Evolutionary conservation across 2,329 filamentous ascomycete genomes (phyloP).

Genomic region (Monilinia polystroma): DNA sequence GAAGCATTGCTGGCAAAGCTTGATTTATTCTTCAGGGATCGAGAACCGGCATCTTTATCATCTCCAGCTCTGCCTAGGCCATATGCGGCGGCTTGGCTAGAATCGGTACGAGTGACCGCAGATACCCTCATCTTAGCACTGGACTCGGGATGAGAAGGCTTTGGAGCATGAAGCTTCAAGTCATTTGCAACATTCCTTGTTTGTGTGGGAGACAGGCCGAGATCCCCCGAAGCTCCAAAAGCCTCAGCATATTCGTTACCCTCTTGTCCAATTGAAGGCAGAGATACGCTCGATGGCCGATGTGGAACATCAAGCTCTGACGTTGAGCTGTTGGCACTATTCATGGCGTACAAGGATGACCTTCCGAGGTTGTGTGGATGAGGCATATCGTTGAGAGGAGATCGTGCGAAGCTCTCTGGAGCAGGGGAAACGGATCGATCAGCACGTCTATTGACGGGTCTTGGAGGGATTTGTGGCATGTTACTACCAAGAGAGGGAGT

Average conservation of each 20-base stretch:
- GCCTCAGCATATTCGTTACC: conserved; percentile 80
- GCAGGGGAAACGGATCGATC: conserved; percentile 77
- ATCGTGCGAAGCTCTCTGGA: conserved; percentile 77
- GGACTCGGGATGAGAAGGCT: conserved; percentile 75
- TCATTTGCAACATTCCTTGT: conserved; percentile 77
- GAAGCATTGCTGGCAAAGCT: conserved; percentile 55
- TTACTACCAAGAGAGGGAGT: conserved; percentile 42
- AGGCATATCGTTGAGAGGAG: conserved; percentile 73
- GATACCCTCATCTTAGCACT: conserved; percentile 83
- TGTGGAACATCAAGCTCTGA: conserved; percentile 45
- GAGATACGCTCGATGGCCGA: conserved; percentile 71
- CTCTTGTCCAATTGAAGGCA: conserved; percentile 87
- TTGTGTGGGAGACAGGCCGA: conserved; percentile 60
- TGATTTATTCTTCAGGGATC: conserved; percentile 59
- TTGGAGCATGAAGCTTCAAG: conserved; percentile 84
- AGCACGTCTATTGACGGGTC: conserved; percentile 62
- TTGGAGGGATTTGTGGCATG: conserved; percentile 74
- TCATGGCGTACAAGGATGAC: conserved; percentile 43
- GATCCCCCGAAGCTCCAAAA: conserved; percentile 48
- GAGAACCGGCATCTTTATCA: conserved; percentile 48
- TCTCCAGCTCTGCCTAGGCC: conserved; percentile 73
- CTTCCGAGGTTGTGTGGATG: conserved; percentile 47
- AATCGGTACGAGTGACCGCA: conserved; percentile 86
- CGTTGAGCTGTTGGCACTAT: conserved; percentile 40
- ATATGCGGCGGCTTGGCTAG: conserved; percentile 78